Evolutionary conservation across 305 asterid species (phyloP).

Genomic region (Coffea humblotiana): DNA sequence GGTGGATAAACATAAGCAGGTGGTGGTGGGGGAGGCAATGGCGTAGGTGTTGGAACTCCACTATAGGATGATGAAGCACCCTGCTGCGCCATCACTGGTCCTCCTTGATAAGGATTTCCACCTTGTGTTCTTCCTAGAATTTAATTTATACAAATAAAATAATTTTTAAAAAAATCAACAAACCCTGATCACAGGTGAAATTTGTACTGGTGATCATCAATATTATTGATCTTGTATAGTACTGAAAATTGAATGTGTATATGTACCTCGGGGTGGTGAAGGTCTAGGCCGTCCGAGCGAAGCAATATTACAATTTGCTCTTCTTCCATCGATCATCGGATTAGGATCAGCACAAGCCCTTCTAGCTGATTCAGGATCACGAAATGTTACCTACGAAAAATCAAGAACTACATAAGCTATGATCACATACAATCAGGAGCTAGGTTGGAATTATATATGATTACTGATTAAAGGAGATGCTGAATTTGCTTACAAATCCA

Average conservation of each 20-base stretch:
- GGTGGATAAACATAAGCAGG: slow-evolving; percentile 78
- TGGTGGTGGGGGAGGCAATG: slow-evolving; percentile 46
- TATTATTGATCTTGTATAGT: not conserved
- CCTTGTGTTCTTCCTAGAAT: slow-evolving; percentile 42
- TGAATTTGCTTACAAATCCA: slow-evolving; percentile 67
- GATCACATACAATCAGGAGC: not conserved
- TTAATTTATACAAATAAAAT: not conserved
- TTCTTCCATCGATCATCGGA: slow-evolving; percentile 86
- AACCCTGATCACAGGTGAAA: not conserved
- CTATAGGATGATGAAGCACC: slow-evolving; percentile 46
- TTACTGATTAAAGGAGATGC: not conserved
- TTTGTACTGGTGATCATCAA: too few relatives aligned
- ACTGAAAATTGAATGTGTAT: not conserved
- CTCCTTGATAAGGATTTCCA: slow-evolving; percentile 57
- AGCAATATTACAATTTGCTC: slow-evolving; percentile 93
- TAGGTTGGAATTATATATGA: too few relatives aligned
- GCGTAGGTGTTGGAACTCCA: slow-evolving; percentile 41
- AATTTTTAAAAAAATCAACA: not conserved
- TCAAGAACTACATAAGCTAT: not conserved
- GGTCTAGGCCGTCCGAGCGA: slow-evolving; percentile 92
- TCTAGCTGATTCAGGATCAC: slow-evolving; percentile 84
- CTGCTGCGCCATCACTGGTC: slow-evolving; percentile 33
- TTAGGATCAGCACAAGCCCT: slow-evolving; percentile 81
- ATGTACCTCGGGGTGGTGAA: slow-evolving; percentile 63
- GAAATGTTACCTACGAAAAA: slow-evolving; percentile 66